phyloP scores from a whole-genome alignment of 371 early-diverging fungal species.

The Mortierella sp. region DNA sequence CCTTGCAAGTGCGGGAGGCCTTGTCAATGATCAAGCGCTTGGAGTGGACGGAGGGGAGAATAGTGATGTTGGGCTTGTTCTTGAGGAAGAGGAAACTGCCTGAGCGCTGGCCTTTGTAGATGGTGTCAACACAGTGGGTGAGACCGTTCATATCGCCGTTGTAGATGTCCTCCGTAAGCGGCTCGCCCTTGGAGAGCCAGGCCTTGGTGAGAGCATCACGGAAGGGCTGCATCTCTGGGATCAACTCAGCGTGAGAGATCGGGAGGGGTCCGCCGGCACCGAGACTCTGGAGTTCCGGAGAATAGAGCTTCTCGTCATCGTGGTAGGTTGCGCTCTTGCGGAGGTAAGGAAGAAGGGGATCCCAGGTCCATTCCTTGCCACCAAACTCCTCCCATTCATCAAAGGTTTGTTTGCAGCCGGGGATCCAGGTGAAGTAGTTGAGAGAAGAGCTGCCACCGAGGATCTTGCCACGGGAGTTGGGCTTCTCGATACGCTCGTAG shows the following conservation, averaged over 20 bases:
- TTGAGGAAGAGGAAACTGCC: conserved; percentile 32
- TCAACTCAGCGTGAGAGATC: conserved; percentile 16
- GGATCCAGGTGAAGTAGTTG: conserved; percentile 34
- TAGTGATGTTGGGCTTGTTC: conserved; percentile 34
- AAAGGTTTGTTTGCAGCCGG: conserved; percentile 32
- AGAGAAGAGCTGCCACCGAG: conserved; percentile 38
- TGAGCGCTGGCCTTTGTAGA: conserved; percentile 37
- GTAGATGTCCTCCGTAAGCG: conserved; percentile 25
- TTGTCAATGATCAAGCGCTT: conserved; percentile 34
- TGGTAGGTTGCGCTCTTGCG: conserved; percentile 38
- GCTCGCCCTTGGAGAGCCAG: conserved; percentile 17
- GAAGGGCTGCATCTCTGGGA: conserved; percentile 19
- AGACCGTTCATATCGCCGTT: conserved; percentile 31
- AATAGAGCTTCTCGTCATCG: conserved; percentile 18
- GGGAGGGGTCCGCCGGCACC: conserved; percentile 24
- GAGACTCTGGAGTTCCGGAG: conserved; percentile 17
- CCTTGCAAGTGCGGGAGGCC: conserved; percentile 26
- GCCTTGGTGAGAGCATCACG: conserved; percentile 12
- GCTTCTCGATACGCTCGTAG: conserved; percentile 37
- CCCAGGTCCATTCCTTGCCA: conserved; percentile 50
- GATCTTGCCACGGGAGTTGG: conserved; percentile 37
- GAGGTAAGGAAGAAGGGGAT: conserved; percentile 27
- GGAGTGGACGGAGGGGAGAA: conserved; percentile 22
- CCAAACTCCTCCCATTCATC: conserved; percentile 55
- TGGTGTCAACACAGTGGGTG: conserved; percentile 30